A percentile compares a stretch with the other conserved stretches of the same genome.
Evolutionary conservation across 352 stramenopile species (phyloP).

Genomic region (Pythium biforme): DNA sequence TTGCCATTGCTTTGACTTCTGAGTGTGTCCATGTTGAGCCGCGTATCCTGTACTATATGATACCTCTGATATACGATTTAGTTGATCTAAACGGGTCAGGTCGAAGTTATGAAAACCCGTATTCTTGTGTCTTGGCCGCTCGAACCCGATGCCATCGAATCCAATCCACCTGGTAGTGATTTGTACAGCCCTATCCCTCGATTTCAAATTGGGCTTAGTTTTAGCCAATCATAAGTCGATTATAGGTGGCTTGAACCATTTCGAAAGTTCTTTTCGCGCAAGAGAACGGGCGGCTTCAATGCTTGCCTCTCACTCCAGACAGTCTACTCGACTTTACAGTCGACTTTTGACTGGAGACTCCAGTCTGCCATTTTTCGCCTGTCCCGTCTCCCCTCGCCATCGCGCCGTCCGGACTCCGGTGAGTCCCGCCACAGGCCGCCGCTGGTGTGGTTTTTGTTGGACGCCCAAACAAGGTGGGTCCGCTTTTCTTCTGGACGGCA

Average conservation of each 20-base stretch:
- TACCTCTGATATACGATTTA: conserved; percentile 1
- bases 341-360: too few relatives aligned
- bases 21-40: conserved; percentile 12
- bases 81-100: conserved; percentile 2
- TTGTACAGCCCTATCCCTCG: neutral
- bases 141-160: neutral
- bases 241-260: neutral
- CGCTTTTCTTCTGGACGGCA: conserved; percentile 11
- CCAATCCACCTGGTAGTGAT: neutral
- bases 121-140: neutral
- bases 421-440: neutral
- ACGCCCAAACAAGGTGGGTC: conserved; percentile 5
- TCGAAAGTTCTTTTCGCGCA: conserved; percentile 37
- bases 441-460: neutral
- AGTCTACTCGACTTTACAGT: too few relatives aligned
- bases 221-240: conserved; percentile 9
- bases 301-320: too few relatives aligned
- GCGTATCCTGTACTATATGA: neutral
- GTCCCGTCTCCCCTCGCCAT: neutral
- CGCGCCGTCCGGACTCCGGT: too few relatives aligned
- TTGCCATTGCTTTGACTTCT: conserved; percentile 13
- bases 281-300: neutral
- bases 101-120: neutral
- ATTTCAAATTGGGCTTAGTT: neutral
- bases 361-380: neutral